phyloP scores from a whole-genome alignment of 345 rosid species.

The Fremontodendron californicum region DNA sequence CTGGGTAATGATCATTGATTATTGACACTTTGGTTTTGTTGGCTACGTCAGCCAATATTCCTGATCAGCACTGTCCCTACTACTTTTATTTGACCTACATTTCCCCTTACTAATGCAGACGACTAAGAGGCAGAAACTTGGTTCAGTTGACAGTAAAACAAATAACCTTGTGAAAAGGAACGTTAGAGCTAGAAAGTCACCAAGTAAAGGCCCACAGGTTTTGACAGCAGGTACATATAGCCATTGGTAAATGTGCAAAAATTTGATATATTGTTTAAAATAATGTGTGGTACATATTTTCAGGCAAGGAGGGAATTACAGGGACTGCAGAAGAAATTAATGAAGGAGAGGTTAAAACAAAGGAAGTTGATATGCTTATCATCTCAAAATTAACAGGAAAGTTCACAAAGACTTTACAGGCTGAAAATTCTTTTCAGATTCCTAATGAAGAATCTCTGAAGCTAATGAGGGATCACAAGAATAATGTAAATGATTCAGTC shows the following conservation, averaged over 20 bases:
- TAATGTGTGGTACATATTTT: constrained; percentile 14
- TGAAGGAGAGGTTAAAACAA: constrained; percentile 12
- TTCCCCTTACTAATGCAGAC: constrained; percentile 25
- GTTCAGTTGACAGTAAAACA: constrained; percentile 22
- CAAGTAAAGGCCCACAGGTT: constrained; percentile 18
- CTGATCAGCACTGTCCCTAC: neutral
- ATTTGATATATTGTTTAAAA: neutral
- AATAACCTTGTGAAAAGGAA: constrained; percentile 27
- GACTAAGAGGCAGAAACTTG: constrained; percentile 26
- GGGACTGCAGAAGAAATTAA: constrained; percentile 17
- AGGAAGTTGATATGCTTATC: constrained; percentile 29
- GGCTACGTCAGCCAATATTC: neutral
- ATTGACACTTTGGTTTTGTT: neutral
- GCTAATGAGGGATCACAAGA: constrained; percentile 17
- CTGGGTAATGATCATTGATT: constrained; percentile 10
- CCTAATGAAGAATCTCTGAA: constrained; percentile 16
- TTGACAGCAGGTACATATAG: constrained; percentile 17
- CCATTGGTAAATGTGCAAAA: neutral
- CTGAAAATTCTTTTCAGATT: constrained; percentile 1
- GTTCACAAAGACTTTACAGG: neutral
- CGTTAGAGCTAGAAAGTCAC: constrained; percentile 29
- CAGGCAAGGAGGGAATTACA: constrained; percentile 26
- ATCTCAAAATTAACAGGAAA: constrained; percentile 37
- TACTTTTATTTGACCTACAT: neutral
- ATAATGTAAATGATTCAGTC: constrained; percentile 17